Evolutionary conservation across 352 stramenopile species (phyloP).

Genomic region (Saprolegnia parasitica): DNA sequence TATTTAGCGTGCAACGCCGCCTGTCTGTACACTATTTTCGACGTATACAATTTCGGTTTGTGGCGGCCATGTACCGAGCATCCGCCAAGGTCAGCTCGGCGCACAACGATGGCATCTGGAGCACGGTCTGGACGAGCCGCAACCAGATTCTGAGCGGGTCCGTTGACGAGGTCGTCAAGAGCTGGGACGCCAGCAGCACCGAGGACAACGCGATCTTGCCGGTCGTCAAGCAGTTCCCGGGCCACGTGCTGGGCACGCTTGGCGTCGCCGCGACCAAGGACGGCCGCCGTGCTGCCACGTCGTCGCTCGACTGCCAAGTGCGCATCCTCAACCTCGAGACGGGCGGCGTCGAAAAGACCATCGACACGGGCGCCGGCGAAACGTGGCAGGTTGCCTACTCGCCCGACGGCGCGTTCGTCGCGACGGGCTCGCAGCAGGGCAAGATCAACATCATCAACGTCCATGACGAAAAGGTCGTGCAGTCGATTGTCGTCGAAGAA

Average conservation of each 20-base stretch:
- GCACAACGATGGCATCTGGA: constrained; percentile 86
- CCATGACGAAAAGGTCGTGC: constrained; percentile 67
- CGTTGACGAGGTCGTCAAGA: constrained; percentile 83
- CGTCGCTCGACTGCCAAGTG: constrained; percentile 80
- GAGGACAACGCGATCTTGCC: constrained; percentile 46
- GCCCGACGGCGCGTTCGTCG: constrained; percentile 73
- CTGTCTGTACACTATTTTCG: not conserved
- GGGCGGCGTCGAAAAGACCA: constrained; percentile 71
- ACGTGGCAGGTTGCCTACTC: constrained; percentile 85
- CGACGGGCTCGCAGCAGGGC: constrained; percentile 74
- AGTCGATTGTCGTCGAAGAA: constrained; percentile 44
- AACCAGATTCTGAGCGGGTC: constrained; percentile 86
- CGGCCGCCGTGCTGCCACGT: constrained; percentile 67
- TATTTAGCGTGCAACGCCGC: not conserved
- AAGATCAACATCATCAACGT: constrained; percentile 87
- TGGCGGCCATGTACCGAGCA: constrained; percentile 41
- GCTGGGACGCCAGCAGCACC: constrained; percentile 42
- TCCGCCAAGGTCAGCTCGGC: constrained; percentile 78
- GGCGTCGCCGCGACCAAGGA: constrained; percentile 78
- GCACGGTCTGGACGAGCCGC: constrained; percentile 81
- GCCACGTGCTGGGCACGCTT: constrained; percentile 81
- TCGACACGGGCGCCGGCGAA: constrained; percentile 80
- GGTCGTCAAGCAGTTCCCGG: constrained; percentile 76
- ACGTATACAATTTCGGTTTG: constrained; percentile 12
- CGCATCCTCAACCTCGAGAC: constrained; percentile 70